These are phyloP conservation scores for Phytophthora agathidicida DNA, from an alignment of 352 stramenopile species.

Conservation along the genomic window DNA sequence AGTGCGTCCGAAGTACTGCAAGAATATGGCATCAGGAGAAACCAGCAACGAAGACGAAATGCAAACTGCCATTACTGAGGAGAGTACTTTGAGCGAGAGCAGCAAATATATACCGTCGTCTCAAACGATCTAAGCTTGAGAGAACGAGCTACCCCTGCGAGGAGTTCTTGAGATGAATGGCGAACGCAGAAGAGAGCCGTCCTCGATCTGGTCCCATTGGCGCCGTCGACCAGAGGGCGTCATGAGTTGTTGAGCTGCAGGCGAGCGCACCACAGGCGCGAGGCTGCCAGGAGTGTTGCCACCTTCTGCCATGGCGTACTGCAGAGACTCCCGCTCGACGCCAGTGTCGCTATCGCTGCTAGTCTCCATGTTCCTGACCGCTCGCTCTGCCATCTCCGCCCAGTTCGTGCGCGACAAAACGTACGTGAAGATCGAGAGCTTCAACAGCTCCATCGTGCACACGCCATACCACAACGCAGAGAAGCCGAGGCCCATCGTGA, in stretches of 20 bases:
- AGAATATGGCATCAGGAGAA: conserved; percentile 92
- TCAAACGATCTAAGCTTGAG: conserved; percentile 31
- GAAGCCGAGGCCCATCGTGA: conserved; percentile 57
- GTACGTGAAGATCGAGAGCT: conserved; percentile 46
- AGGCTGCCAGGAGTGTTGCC: conserved; percentile 61
- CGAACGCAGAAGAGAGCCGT: conserved; percentile 35
- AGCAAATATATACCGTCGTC: conserved; percentile 33
- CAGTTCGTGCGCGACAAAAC: conserved; percentile 48
- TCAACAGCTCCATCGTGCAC: conserved; percentile 53
- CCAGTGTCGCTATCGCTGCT: conserved; percentile 43
- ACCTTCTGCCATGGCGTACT: conserved; percentile 50
- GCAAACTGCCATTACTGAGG: conserved; percentile 26
- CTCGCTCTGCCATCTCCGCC: conserved; percentile 45
- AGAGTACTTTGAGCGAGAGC: conserved; percentile 15
- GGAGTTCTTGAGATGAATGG: conserved; percentile 37
- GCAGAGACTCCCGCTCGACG: conserved; percentile 44
- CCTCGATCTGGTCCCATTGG: conserved; percentile 66
- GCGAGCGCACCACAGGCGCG: conserved; percentile 51
- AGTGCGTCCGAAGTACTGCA: conserved; percentile 74
- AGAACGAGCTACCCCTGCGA: conserved; percentile 20
- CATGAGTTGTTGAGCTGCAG: conserved; percentile 51
- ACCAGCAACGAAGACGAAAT: conserved; percentile 65
- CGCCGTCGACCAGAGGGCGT: conserved; percentile 55
- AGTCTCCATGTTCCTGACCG: conserved; percentile 48
- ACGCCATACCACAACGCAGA: conserved; percentile 55